These are phyloP conservation scores for Coniophora puteana DNA, from an alignment of 1,284 basidiomycete genomes.

Conservation along the genomic window DNA sequence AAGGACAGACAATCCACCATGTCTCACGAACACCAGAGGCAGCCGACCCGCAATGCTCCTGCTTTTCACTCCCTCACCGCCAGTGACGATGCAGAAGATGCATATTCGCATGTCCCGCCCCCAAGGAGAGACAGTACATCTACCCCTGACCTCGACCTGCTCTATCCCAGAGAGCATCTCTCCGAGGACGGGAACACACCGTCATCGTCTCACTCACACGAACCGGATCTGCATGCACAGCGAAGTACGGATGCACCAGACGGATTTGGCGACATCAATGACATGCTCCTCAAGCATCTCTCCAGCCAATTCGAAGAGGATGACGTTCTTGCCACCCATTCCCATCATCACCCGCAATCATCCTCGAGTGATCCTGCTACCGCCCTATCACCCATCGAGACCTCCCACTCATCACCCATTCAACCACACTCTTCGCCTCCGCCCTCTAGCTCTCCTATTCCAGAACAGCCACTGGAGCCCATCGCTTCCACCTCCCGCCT, in stretches of 20 bases:
- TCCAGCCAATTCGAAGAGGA: constrained; percentile 63
- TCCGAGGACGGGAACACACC: constrained; percentile 38
- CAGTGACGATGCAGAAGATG: constrained; percentile 35
- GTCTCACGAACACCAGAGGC: constrained; percentile 40
- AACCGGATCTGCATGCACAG: constrained; percentile 30
- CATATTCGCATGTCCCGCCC: no score
- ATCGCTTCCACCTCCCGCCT: constrained; percentile 50
- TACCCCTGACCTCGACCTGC: constrained; percentile 53
- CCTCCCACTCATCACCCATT: constrained; percentile 22
- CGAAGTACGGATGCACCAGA: constrained; percentile 45
- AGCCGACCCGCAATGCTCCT: constrained; percentile 63
- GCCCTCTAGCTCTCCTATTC: constrained; percentile 24
- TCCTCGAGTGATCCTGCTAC: no score
- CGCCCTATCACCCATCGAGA: constrained; percentile 16
- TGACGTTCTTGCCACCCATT: constrained; percentile 20
- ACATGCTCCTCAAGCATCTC: constrained; percentile 70
- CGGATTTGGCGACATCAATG: constrained; percentile 68
- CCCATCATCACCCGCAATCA: not conserved
- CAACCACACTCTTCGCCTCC: constrained; percentile 31
- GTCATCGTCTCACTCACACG: constrained; percentile 23
- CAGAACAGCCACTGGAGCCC: constrained; percentile 29
- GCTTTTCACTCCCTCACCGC: constrained; percentile 73
- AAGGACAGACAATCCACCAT: constrained; percentile 43
- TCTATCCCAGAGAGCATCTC: constrained; percentile 35
- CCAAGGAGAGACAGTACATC: constrained; percentile 36